Evolutionary conservation across 2,329 filamentous ascomycete species (phyloP).

Genomic region (Monilinia aucupariae): DNA sequence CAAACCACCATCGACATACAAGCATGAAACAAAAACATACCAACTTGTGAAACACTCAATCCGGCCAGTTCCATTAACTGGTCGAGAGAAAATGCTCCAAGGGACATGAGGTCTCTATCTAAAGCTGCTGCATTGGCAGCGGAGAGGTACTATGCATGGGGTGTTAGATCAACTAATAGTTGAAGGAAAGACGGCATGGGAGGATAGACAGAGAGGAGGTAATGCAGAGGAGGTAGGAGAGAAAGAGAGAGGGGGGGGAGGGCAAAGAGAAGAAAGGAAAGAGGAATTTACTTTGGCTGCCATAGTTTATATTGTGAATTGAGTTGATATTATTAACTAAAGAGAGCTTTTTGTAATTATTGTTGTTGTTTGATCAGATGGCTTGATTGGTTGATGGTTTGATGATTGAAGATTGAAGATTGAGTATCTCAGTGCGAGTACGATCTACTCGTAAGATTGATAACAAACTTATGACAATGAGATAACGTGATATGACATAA

Average conservation of each 20-base stretch:
- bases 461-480: too few species aligned
- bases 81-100: slow-evolving; percentile 83
- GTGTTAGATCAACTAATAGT: background rate
- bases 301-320: background rate
- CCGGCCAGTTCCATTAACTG: slow-evolving; percentile 97
- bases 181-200: too few species aligned
- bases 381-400: too few species aligned
- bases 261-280: too few species aligned
- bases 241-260: too few species aligned
- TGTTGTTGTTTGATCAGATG: too few species aligned
- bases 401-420: too few species aligned
- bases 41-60: slow-evolving; percentile 84
- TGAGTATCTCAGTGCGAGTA: too few species aligned
- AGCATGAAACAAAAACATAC: slow-evolving; percentile 41
- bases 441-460: too few species aligned
- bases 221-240: background rate
- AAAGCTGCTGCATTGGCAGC: slow-evolving; percentile 83
- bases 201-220: too few species aligned
- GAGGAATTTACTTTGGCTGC: background rate
- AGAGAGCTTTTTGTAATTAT: too few species aligned
- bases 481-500: too few species aligned
- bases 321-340: background rate
- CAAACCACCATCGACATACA: background rate
- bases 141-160: slow-evolving; percentile 62
- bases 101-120: slow-evolving; percentile 90